A percentile compares a stretch with the other conserved stretches of the same genome.
Evolutionary conservation across 441 rosid species (phyloP).

Genomic region (Viola pubescens): DNA sequence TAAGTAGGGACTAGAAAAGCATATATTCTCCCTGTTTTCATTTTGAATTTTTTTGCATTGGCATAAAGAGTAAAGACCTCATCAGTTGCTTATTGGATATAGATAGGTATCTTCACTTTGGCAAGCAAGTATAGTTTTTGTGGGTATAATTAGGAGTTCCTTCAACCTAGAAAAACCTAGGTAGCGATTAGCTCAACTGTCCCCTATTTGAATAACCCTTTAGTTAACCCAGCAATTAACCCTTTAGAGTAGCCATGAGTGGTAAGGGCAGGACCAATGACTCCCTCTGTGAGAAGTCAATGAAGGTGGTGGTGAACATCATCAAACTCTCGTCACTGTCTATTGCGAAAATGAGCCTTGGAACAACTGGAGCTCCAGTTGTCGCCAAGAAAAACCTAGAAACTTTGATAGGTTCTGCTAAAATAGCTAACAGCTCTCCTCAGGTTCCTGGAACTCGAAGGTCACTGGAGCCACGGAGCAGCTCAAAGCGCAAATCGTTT

Average conservation of each 20-base stretch:
- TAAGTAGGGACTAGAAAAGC: neutral
- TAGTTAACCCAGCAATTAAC: no score
- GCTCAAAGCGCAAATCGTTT: conserved; percentile 23
- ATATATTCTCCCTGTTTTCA: conserved; percentile 11
- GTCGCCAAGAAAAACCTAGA: conserved; percentile 11
- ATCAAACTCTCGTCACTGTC: conserved; percentile 44
- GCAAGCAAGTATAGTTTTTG: conserved; percentile 12
- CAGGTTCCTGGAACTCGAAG: conserved; percentile 16
- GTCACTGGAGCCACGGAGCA: conserved; percentile 20
- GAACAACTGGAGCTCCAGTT: conserved; percentile 21
- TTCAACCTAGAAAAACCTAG: neutral
- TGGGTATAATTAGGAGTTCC: conserved; percentile 4
- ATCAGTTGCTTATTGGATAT: neutral
- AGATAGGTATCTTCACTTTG: conserved; percentile 19
- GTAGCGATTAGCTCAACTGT: neutral
- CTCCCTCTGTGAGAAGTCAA: conserved; percentile 40
- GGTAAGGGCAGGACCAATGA: conserved; percentile 22
- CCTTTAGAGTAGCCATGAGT: conserved; percentile 20
- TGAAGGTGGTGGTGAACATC: conserved; percentile 42
- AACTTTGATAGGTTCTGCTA: conserved; percentile 8
- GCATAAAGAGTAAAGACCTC: no score
- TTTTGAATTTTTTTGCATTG: neutral
- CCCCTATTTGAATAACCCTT: no score
- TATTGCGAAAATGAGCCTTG: conserved; percentile 43
- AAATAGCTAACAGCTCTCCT: conserved; percentile 12